A percentile compares a stretch with the other conserved stretches of the same genome.
These are phyloP conservation scores for Toxicodendron radicans DNA, from an alignment of 345 rosid genomes.

Conservation along the genomic window DNA sequence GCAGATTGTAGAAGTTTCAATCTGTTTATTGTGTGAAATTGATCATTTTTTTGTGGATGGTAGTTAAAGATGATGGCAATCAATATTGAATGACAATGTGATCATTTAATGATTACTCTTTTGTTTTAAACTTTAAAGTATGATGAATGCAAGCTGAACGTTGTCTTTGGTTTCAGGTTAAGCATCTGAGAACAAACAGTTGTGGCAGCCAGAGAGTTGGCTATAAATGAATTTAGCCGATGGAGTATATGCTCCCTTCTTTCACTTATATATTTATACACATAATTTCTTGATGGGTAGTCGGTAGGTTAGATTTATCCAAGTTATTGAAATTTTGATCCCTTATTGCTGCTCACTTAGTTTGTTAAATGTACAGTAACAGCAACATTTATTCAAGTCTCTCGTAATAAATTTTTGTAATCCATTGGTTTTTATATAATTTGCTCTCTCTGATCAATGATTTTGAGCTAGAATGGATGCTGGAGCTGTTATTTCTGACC, in stretches of 20 bases:
- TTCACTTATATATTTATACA: background rate
- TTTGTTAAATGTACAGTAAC: slow-evolving; percentile 22
- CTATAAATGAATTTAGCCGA: background rate
- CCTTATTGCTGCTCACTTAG: background rate
- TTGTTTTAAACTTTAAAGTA: background rate
- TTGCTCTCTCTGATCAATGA: background rate
- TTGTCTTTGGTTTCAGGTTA: slow-evolving; percentile 17
- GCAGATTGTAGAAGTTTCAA: background rate
- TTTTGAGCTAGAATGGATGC: background rate
- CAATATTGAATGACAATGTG: background rate
- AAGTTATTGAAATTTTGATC: slow-evolving; percentile 21
- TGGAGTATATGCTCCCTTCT: background rate
- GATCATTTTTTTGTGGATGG: background rate
- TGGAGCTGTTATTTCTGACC: background rate
- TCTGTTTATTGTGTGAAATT: background rate
- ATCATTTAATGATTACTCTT: background rate
- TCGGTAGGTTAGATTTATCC: slow-evolving; percentile 3
- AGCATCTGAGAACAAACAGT: slow-evolving; percentile 3
- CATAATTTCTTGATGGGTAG: background rate
- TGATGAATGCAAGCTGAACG: background rate
- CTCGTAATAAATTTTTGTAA: slow-evolving; percentile 7
- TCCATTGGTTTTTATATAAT: slow-evolving; percentile 1
- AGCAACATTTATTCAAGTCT: slow-evolving; percentile 14
- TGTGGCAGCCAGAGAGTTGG: background rate
- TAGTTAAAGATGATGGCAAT: background rate